A percentile compares a stretch with the other conserved stretches of the same genome.
Evolutionary conservation across 768 basidiomycete genomes (phyloP).

Genomic region (Sarcomyxa edulis): DNA sequence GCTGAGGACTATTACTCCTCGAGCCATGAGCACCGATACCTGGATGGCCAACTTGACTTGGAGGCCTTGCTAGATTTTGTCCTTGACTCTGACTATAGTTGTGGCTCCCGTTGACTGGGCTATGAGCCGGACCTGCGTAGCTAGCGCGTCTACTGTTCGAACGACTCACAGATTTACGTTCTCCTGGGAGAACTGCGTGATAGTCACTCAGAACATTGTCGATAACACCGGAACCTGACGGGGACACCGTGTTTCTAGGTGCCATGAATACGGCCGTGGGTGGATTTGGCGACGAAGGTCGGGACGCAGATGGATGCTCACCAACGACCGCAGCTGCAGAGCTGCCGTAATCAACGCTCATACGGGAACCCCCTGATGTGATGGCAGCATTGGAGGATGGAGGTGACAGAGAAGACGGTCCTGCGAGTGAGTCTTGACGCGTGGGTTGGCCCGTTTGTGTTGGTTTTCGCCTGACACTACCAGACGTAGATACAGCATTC

Average conservation of each 20-base stretch:
- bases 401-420: conserved; percentile 30
- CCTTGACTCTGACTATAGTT: conserved; percentile 24
- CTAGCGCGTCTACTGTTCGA: conserved; percentile 43
- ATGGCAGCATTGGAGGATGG: conserved; percentile 14
- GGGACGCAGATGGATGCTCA: conserved; percentile 62
- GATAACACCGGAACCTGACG: conserved; percentile 48
- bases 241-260: conserved; percentile 42
- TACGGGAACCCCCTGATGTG: no score
- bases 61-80: conserved; percentile 43
- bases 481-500: conserved; percentile 37
- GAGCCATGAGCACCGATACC: conserved; percentile 80
- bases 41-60: conserved; percentile 63
- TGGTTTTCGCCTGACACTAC: conserved; percentile 43
- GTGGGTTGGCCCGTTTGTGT: no score
- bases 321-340: conserved; percentile 81
- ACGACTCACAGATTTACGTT: conserved; percentile 57
- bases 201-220: conserved; percentile 75
- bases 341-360: conserved; percentile 75
- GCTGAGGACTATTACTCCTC: conserved; percentile 55
- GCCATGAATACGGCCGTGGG: conserved; percentile 77
- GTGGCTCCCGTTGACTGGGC: conserved; percentile 20
- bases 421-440: conserved; percentile 6
- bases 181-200: conserved; percentile 84
- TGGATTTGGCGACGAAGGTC: conserved; percentile 68
- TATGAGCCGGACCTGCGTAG: conserved; percentile 25